Percentiles rank a stretch among this genome's conserved stretches.
Conservation (phyloP, 1,284 basidiomycete species). For the Pseudomicrostroma phylloplanum region DNA sequence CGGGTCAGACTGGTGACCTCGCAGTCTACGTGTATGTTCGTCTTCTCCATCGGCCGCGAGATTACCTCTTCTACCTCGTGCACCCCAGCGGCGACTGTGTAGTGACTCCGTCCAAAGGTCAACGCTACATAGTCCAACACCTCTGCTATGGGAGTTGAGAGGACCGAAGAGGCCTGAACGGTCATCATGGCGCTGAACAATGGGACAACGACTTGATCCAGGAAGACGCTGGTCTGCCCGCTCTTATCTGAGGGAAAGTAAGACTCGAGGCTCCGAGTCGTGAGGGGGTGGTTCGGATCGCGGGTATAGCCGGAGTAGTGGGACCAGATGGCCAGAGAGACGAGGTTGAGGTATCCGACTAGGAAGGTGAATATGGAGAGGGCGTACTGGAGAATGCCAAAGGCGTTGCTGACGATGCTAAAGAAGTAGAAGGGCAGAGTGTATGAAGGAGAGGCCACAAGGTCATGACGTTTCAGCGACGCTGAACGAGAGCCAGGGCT, state of each 20-base stretch:
- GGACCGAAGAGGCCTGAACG: conserved; percentile 19
- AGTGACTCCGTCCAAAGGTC: conserved; percentile 41
- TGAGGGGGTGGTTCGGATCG: conserved; percentile 27
- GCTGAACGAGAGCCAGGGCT: neutral
- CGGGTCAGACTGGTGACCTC: neutral
- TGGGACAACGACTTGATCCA: conserved; percentile 29
- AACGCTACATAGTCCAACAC: conserved; percentile 45
- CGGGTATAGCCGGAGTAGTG: conserved; percentile 24
- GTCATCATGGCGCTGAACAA: conserved; percentile 45
- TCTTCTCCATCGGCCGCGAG: neutral
- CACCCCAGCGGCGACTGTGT: conserved; percentile 42
- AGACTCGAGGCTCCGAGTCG: conserved; percentile 18
- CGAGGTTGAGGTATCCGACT: conserved; percentile 38
- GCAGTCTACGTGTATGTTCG: conserved; percentile 4
- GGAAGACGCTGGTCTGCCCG: conserved; percentile 15
- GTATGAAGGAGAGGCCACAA: neutral
- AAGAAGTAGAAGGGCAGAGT: too few species aligned
- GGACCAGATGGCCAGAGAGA: conserved; percentile 32
- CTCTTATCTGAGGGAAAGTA: conserved; percentile 8
- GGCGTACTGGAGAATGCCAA: neutral
- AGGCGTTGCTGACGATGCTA: neutral
- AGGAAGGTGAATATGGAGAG: conserved; percentile 8
- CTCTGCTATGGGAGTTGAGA: conserved; percentile 34
- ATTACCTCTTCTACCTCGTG: conserved; percentile 31
- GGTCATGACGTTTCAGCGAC: neutral